Base-by-base conservation (phyloP, 2,329 filamentous ascomycete species). In the Nothomitra cinnamomea region DNA sequence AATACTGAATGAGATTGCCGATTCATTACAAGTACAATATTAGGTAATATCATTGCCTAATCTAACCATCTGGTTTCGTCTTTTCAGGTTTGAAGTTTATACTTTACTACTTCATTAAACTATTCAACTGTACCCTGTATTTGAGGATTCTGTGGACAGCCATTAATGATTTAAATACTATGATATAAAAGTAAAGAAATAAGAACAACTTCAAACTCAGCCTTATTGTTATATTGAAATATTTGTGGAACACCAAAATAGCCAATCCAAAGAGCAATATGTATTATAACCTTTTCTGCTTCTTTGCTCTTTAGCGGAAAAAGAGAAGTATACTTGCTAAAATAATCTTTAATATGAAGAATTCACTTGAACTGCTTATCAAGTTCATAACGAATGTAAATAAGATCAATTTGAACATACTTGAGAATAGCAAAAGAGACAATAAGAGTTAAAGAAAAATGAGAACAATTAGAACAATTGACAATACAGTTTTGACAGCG, bases 301-400 rank as follows among this genome's bases (percentile, higher is more conserved):
- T 7, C 15, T 15, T 38, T 38, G 35, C 35, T 38, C 15, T 38
- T 38, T 15, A 38, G 35, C 15, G 35, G 35, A 15, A 7, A 38
- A 7, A 38, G 35, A 7, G 15, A 38, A 38, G 15, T 7, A 38
- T 7, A 38, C 35, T 38, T 38, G 19, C 43, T 54, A 25, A 60
- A 60, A 28, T 58, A 43, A 55, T 60, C 55, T 15, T 51, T 50
- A 15, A 60, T 56, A 51, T 59, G 49, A 5, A 58, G 42, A 38
- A 57, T 55, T 57, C 53, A 59, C 8, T 56, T 55, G 40, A 25
- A 60, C 24, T 56, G n/a, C 1, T 49, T 21, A 42, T 54, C 56
- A 3, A 53, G 56, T 25, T 57, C 47, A 54, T 57, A 43, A 1
- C 53, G 22, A 24, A 59, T 53, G 53, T 59, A 51, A 41, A 59